Percentiles rank a stretch among this genome's conserved stretches.
These are phyloP conservation scores for Coleophoma eucalyptorum DNA, from an alignment of 2,329 filamentous ascomycete species.

Conservation along the genomic window DNA sequence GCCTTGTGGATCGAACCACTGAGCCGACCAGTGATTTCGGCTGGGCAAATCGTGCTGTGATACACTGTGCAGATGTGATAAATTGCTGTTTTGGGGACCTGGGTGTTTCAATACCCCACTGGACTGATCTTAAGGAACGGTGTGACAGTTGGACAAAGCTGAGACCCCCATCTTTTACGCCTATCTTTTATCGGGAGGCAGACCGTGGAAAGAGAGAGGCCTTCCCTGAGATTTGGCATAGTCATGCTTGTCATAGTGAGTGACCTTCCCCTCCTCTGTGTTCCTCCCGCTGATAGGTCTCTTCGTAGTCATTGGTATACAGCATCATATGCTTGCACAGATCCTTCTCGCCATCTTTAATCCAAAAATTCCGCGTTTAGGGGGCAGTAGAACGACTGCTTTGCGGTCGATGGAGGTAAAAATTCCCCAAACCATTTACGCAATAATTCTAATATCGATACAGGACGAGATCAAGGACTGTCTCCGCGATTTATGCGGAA, in stretches of 20 bases:
- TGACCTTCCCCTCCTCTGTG: slow-evolving; percentile 5
- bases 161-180: slow-evolving; percentile 49
- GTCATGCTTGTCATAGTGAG: slow-evolving; percentile 49
- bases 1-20: slow-evolving; percentile 47
- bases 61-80: slow-evolving; percentile 60
- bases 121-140: slow-evolving; percentile 41
- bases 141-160: slow-evolving; percentile 41
- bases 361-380: slow-evolving; percentile 47
- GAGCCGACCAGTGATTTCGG: slow-evolving; percentile 44
- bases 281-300: background rate
- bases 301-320: slow-evolving; percentile 49
- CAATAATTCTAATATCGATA: background rate
- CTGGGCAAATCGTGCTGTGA: slow-evolving; percentile 59
- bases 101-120: slow-evolving; percentile 27
- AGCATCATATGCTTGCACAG: slow-evolving; percentile 54
- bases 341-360: slow-evolving; percentile 55
- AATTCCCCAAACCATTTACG: background rate
- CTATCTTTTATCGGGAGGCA: slow-evolving; percentile 43
- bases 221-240: slow-evolving; percentile 56
- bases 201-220: slow-evolving; percentile 27
- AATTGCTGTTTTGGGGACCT: slow-evolving; percentile 55
- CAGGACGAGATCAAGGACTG: slow-evolving; percentile 16
- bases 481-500: slow-evolving; percentile 51
- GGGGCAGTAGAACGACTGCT: slow-evolving; percentile 16
- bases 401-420: background rate